Percentiles rank a stretch among this genome's conserved stretches.
These are phyloP conservation scores for Alternaria sp. DNA, from an alignment of 2,329 filamentous ascomycete species.

Conservation along the genomic window DNA sequence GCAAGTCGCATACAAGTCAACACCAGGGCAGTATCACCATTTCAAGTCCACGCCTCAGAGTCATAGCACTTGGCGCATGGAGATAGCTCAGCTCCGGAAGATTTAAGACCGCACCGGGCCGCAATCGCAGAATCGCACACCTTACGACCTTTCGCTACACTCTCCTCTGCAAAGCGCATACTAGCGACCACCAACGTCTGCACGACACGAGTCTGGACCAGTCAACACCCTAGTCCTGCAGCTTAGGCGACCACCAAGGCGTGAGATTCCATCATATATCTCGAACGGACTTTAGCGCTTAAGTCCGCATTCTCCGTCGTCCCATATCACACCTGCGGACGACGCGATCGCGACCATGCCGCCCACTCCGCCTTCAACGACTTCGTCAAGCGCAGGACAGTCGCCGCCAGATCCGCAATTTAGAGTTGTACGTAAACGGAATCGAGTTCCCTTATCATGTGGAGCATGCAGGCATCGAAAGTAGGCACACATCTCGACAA, in stretches of 20 bases:
- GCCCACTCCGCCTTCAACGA: conserved; percentile 78
- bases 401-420: conserved; percentile 89
- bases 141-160: conserved; percentile 21
- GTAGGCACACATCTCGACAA: conserved; percentile 55
- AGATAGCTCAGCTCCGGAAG: conserved; percentile 34
- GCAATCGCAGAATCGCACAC: conserved; percentile 12
- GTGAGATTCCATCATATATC: conserved; percentile 8
- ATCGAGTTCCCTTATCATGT: conserved; percentile 89
- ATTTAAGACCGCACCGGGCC: conserved; percentile 38
- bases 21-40: conserved; percentile 20
- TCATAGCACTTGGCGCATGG: conserved; percentile 27
- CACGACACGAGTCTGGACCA: conserved; percentile 6
- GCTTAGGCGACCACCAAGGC: conserved; percentile 7
- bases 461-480: conserved; percentile 91
- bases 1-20: conserved; percentile 13
- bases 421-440: conserved; percentile 87
- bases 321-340: conserved; percentile 1
- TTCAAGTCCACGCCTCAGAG: conserved; percentile 18
- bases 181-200: conserved; percentile 9
- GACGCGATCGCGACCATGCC: conserved; percentile 60
- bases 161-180: conserved; percentile 8
- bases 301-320: conserved; percentile 24
- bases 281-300: conserved; percentile 32
- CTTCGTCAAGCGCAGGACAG: conserved; percentile 75
- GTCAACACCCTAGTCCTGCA: neutral